Evolutionary conservation across 1,139 yeast species (phyloP), one percentile per base, ranked within the genome.

Genomic region (Debaryomyces sp.): DNA sequence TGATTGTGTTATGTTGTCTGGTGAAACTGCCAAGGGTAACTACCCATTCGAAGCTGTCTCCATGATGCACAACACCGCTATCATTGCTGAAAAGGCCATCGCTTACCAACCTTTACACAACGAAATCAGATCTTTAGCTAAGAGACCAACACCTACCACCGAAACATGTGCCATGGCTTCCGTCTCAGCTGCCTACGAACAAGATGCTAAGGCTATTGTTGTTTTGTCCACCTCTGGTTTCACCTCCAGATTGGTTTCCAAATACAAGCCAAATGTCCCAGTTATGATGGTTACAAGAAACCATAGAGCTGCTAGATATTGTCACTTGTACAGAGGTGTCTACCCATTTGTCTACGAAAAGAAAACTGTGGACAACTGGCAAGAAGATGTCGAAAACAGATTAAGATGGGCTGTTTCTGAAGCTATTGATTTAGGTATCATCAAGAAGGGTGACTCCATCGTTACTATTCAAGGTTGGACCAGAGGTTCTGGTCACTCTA

Each of bases 1-100:
- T 66, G 99, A 94, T 81, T 94, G 98, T 87, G 97, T 92, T 70
- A 94, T 94, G 99, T 84, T 94, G 73, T 89, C 97, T 49, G 99
- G 99, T 71, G 99, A 94, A 80, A 94, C 99, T 62, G 99, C 99
- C 67, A 94, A 95, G 85, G 99, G 99, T 81, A 82, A 85, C 80
- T 94, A 94, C 80, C 99, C 99, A 70, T 74, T 85, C 57, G 96
- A 94, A 81, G 96, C 99, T 54, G 99, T 94, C 57, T 81, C 91
- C 61, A 92, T 95, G 92, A 94, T 94, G 99, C 97, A 92, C 78
- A 94, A 92, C 80, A 94, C 98, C 55, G 86, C 96, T 66, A 77
- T 94, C 68, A 87, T 91, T 66, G 99, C 99, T 62, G 99, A 94
- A 81, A 89, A 89, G 80, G 96, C 97, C 61, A 86, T 94, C 71